Base-by-base conservation (phyloP, 768 basidiomycete species). In the Gloeopeniophorella convolvens region DNA sequence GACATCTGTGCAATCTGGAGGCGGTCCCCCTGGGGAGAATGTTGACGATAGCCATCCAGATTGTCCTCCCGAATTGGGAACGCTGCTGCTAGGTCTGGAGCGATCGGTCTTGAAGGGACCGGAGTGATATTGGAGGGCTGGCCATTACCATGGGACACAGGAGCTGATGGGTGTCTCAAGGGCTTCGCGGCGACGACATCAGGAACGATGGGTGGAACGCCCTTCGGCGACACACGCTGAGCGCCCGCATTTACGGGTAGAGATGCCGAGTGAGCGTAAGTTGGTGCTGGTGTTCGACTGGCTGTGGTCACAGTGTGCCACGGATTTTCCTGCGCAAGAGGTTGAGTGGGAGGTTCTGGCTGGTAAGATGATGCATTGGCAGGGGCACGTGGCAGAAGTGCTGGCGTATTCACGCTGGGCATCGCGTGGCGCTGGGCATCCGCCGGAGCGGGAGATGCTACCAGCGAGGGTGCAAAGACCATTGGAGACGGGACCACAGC, bases 1-100 rank as follows among this genome's bases (percentile, higher is more conserved):
- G 50, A 15, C 4, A 27, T 18, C 23, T 30, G 42, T 26, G 33
- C 20, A 11, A 42, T 26, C 27, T 45, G 54, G 30, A 37, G 18
- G 30, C 54, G 54, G 20, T 41, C 50, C 32, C 24, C 47, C 24
- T 48, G 45, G 10, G 26, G 13, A 9, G 30, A 20, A 26, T 51
- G 20, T 36, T 27, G 54, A 18, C 33, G 54, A 34, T 51, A 46
- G 3, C 31, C 24, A 41, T 50, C 55, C 4, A 12, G 3, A 31
- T 42, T 34, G 21, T 58, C 57, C 36, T 58, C 57, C 46, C 55
- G 45, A 15, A 58, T 45, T 21, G 57, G 57, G 42, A 58, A 58
- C 5, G 41, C 45, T 5, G 57, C 16, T 12, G 57, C 54, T 11
- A 56, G 47, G 31, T 47, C 50, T 16, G 54, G 49, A 8, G 45